Percentiles rank a stretch among this genome's conserved stretches.
These are phyloP conservation scores for Aspergillus eucalypticola DNA, from an alignment of 2,329 filamentous ascomycete species.

Conservation along the genomic window DNA sequence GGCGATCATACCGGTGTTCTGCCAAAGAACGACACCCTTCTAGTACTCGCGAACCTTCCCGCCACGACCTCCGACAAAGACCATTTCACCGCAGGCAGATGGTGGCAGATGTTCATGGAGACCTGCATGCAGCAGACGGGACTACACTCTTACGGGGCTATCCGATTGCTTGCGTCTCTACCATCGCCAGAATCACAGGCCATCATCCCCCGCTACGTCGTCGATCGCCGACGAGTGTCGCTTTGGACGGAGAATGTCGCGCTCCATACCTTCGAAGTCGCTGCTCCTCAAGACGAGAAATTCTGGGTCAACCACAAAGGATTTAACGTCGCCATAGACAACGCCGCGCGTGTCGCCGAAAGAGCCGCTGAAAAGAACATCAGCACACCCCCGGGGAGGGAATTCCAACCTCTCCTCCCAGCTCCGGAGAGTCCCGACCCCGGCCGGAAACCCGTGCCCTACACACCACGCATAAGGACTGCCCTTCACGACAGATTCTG, in stretches of 20 bases:
- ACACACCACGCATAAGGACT: constrained; percentile 40
- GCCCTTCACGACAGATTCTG: constrained; percentile 36
- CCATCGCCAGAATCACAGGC: constrained; percentile 59
- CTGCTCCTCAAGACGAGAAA: constrained; percentile 39
- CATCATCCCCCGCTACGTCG: constrained; percentile 62
- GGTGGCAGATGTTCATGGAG: constrained; percentile 56
- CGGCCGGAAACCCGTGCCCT: constrained; percentile 18
- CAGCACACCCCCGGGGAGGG: constrained; percentile 33
- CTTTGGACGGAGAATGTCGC: constrained; percentile 59
- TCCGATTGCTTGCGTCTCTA: constrained; percentile 76
- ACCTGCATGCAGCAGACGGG: constrained; percentile 59
- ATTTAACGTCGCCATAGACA: constrained; percentile 26
- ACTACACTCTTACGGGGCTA: constrained; percentile 74
- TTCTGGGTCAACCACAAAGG: constrained; percentile 26
- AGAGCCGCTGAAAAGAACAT: constrained; percentile 31
- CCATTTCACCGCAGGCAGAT: constrained; percentile 54
- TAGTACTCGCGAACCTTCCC: constrained; percentile 70
- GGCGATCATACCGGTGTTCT: constrained; percentile 45
- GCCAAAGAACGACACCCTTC: constrained; percentile 67
- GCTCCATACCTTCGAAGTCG: constrained; percentile 55
- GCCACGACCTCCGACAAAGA: constrained; percentile 55
- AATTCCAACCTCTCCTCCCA: constrained; percentile 22
- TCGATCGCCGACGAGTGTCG: constrained; percentile 57
- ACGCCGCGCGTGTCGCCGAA: constrained; percentile 30
- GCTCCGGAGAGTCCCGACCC: constrained; percentile 26